These are phyloP conservation scores for Psidium guajava DNA, from an alignment of 345 rosid genomes.

Conservation along the genomic window DNA sequence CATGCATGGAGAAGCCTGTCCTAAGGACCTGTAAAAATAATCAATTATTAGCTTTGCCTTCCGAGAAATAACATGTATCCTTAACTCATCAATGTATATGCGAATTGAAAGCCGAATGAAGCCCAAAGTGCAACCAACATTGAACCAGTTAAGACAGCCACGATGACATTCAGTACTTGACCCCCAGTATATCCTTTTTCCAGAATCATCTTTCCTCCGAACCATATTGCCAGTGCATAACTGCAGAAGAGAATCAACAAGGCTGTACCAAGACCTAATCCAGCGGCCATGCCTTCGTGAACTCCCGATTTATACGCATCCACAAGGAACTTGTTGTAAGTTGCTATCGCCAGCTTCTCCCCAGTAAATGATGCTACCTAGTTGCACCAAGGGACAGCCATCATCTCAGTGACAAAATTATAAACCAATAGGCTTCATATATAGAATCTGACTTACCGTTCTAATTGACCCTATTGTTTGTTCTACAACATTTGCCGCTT, in stretches of 20 bases:
- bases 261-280: conserved; percentile 20
- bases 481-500: conserved; percentile 65
- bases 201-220: conserved; percentile 30
- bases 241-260: conserved; percentile 7
- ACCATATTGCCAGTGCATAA: conserved; percentile 33
- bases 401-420: not conserved
- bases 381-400: not conserved
- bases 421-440: not conserved
- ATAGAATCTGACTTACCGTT: conserved; percentile 29
- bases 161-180: conserved; percentile 15
- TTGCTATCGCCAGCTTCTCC: conserved; percentile 18
- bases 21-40: conserved; percentile 20
- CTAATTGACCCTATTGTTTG: conserved; percentile 74
- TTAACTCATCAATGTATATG: not conserved
- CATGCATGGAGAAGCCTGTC: conserved; percentile 28
- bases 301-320: conserved; percentile 18
- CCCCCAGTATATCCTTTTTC: conserved; percentile 29
- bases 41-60: not conserved
- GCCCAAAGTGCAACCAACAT: conserved; percentile 13
- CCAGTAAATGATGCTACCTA: conserved; percentile 83
- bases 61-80: not conserved
- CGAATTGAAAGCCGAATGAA: not conserved
- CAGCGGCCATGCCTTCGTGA: conserved; percentile 15
- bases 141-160: conserved; percentile 29
- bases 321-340: conserved; percentile 17